Percentiles rank a stretch among this genome's conserved stretches.
These are phyloP conservation scores for Kluyveromyces aestuarii DNA, from an alignment of 805 yeast species.

Conservation along the genomic window DNA sequence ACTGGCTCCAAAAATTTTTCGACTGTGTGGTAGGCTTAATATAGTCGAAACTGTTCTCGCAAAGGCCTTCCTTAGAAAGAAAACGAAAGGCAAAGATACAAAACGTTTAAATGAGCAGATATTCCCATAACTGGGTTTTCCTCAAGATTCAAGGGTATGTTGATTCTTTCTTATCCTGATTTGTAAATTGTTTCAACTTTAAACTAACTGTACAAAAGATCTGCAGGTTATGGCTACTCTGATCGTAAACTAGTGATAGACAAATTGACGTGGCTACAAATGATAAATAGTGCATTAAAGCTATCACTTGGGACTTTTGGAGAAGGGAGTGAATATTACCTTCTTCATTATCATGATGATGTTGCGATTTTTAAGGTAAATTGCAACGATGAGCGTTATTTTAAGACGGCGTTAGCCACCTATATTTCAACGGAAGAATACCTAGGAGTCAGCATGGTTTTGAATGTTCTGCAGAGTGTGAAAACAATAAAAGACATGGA, in stretches of 20 bases:
- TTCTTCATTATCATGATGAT: constrained; percentile 20
- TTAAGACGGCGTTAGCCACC: constrained; percentile 26
- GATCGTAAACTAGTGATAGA: constrained; percentile 22
- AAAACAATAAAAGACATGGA: constrained; percentile 17
- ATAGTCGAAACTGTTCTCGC: too few relatives aligned
- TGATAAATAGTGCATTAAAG: constrained; percentile 27
- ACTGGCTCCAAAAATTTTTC: too few relatives aligned
- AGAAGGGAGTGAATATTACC: constrained; percentile 27
- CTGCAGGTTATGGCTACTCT: constrained; percentile 14
- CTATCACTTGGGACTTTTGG: constrained; percentile 36
- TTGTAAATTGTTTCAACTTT: background rate
- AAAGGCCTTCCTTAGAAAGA: too few relatives aligned
- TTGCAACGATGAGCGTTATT: constrained; percentile 19
- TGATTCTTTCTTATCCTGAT: background rate
- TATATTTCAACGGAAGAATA: constrained; percentile 26
- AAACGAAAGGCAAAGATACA: too few relatives aligned
- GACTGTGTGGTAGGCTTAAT: too few relatives aligned
- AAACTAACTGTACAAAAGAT: constrained; percentile 6
- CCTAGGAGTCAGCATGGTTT: constrained; percentile 18
- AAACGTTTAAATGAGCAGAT: background rate
- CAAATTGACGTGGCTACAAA: constrained; percentile 32
- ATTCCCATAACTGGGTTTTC: constrained; percentile 17
- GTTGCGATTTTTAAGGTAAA: constrained; percentile 22
- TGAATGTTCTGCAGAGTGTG: constrained; percentile 15
- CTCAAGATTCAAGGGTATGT: constrained; percentile 21